Evolutionary conservation across 306 rosid species (phyloP).

Genomic region (Lathyrus tuberosus): DNA sequence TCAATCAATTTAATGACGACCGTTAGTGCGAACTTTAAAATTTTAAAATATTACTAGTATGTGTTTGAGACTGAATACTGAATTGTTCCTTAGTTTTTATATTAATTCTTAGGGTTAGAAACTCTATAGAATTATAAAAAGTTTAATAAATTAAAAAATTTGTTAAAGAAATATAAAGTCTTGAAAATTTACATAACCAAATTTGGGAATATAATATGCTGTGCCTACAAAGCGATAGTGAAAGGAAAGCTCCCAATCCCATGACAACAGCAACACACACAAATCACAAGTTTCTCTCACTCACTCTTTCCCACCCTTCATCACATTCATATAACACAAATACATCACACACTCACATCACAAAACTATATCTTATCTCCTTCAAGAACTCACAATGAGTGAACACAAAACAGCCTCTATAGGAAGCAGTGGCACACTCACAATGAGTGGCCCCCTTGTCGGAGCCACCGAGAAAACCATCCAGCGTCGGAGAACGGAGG

Average conservation of each 20-base stretch:
- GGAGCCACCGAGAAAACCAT: slow-evolving; percentile 18
- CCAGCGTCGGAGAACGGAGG: slow-evolving; percentile 49
- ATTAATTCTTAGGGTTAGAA: no score
- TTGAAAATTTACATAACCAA: no score
- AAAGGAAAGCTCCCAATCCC: not conserved
- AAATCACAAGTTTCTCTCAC: not conserved
- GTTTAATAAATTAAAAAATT: no score
- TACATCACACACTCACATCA: not conserved
- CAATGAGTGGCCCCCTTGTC: slow-evolving; percentile 47
- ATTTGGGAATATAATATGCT: not conserved
- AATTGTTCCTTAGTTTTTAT: no score
- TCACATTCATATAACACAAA: not conserved
- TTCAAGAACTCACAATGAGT: slow-evolving; percentile 39
- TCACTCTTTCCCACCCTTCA: not conserved
- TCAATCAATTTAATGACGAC: no score
- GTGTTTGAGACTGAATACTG: no score
- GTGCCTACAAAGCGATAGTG: not conserved
- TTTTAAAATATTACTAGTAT: no score
- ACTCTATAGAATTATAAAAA: no score
- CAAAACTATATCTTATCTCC: not conserved
- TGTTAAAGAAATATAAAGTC: no score
- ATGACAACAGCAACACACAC: not conserved
- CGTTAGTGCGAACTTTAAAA: no score
- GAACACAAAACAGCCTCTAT: slow-evolving; percentile 46
- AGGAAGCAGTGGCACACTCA: slow-evolving; percentile 47